These are phyloP conservation scores for Pseudonitzschia delicatissima DNA, from an alignment of 108 stramenopile species.

Conservation along the genomic window DNA sequence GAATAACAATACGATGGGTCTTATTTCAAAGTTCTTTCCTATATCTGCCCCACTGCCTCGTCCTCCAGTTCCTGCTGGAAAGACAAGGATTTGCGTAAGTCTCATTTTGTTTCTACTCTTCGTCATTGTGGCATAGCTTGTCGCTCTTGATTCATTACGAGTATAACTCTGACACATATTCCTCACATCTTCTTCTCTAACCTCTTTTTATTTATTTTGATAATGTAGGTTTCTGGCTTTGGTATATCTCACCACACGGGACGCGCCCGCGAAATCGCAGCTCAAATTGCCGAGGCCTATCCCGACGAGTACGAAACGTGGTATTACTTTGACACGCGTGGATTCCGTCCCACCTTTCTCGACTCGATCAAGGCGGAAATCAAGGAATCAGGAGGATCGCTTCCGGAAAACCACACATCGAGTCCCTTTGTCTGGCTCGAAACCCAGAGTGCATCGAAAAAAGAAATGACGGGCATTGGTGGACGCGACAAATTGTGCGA, in stretches of 20 bases:
- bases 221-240: slow-evolving; percentile 13
- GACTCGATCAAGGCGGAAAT: slow-evolving; percentile 7
- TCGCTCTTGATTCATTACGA: too few species aligned
- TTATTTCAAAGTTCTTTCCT: background rate
- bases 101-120: background rate
- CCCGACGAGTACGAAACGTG: slow-evolving; percentile 25
- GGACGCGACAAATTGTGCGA: slow-evolving; percentile 12
- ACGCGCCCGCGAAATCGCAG: slow-evolving; percentile 9
- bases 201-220: background rate
- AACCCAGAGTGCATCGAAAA: background rate
- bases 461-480: slow-evolving; percentile 6
- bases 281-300: slow-evolving; percentile 5
- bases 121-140: too few species aligned
- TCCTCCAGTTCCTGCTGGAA: background rate
- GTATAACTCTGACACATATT: too few species aligned
- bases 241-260: slow-evolving; percentile 18
- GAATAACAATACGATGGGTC: background rate
- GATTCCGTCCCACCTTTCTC: slow-evolving; percentile 6
- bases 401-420: background rate
- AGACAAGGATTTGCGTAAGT: slow-evolving; percentile 12
- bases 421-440: slow-evolving; percentile 18
- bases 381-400: background rate
- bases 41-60: slow-evolving; percentile 1
- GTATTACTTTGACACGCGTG: slow-evolving; percentile 14
- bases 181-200: too few species aligned